Base-by-base conservation (phyloP, 768 basidiomycete genomes). In the Panellus pusillus region DNA sequence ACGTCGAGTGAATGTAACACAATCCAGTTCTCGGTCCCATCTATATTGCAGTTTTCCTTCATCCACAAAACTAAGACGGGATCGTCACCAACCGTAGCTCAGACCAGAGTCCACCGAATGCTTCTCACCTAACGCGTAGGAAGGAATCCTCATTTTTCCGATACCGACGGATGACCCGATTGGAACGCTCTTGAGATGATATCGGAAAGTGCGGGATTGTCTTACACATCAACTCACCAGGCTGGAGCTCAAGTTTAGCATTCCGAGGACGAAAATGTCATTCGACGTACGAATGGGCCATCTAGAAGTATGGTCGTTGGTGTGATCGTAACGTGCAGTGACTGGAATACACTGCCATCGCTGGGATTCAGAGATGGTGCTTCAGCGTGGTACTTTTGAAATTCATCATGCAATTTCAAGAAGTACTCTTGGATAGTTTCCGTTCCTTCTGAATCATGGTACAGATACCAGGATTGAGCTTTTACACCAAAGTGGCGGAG, bases 21-120 rank as follows among this genome's bases (percentile, higher is more conserved):
- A 78, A 56, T 87, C 76, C 11, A 84, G 63, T 20, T 86, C 83
- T 17, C 77, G 74, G 61, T 84, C 81, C 52, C 78, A 80, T 5
- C 79, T 79, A 62, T 77, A 79, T 42, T 77, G 76, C 5, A 83
- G 63, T 5, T 70, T 66, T 11, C 73, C 78, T 62, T 89, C 86
- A 47, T 89, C 85, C 15, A 76, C 72, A 61, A 87, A 85, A 50
- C 73, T 61, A 14, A 17, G 15, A 71, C 15, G 31, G 9, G n/a
- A 0, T 0, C 1, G 27, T 8, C 24, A 24, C 24, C 39, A 18
- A 28, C 8, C 15, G 24, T 29, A 40, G 20, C 27, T 2, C 2
- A 17, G 17, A 5, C 5, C 18, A 32, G 32, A 12, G 19, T 14
- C 13, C 14, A 29, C 11, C 12, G 18, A n/a, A 17, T 13, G 13